Base-by-base conservation (phyloP, 768 basidiomycete species). In the Agaricus subrufescens region DNA sequence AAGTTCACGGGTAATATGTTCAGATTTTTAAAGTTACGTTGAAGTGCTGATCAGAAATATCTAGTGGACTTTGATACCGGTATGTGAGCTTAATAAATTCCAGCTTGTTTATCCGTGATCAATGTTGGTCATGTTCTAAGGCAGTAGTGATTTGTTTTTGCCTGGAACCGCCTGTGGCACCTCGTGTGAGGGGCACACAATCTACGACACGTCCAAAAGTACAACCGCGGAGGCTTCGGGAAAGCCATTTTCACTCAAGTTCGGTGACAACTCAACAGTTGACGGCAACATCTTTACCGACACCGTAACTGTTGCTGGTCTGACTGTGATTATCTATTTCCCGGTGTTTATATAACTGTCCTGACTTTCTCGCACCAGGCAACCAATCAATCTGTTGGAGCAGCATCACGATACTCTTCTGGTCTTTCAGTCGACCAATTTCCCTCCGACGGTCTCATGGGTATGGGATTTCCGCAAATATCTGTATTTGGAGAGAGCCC, bases 61-160 rank as follows among this genome's bases (percentile, higher is more conserved):
- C 15, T 54, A 77, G 78, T 82, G 42, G 77, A 79, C 61, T 78
- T 81, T 55, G 81, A 81, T 60, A 81, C 79, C 14, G 78, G 72
- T 65, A 56, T 48, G 61, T 50, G 10, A 46, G 8, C 4, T 5
- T 10, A 25, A 45, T 46, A 29, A 30, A 1, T 10, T 31, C 10
- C 39, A 25, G n/a, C 19, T 9, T 26, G 27, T n/a, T n/a, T 30
- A 46, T 34, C 30, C 9, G 31, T 14, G 15, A 29, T 15, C 0
- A 25, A 23, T 52, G 34, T 19, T 48, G 49, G 29, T 46, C 25
- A 37, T 26, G 15, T 15, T n/a, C 43, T 62, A 2, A 73, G 75
- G 81, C 26, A 80, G 78, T 42, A 69, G 75, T 46, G 82, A 84
- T 65, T 65, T 80, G 6, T 71, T 83, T 62, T 68, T 80, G 30